These are phyloP conservation scores for Hansfordia pulvinata DNA, from an alignment of 2,329 filamentous ascomycete genomes.

Conservation along the genomic window DNA sequence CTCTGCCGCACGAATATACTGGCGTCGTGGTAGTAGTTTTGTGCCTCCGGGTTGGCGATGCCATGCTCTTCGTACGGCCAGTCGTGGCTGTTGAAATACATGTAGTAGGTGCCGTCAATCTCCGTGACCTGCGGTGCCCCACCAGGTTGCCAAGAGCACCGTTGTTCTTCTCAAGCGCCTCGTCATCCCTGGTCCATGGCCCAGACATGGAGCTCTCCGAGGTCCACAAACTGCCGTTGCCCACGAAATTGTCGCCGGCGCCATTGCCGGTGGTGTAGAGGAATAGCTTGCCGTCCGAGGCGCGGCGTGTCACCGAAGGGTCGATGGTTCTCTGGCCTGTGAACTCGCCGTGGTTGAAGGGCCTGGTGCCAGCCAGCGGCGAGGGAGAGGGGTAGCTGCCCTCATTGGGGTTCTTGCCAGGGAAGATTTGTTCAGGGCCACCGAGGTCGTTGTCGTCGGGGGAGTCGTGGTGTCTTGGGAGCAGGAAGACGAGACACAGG, in stretches of 20 bases:
- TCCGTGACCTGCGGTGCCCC: no score
- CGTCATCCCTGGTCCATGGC: conserved; percentile 8
- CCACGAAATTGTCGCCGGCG: conserved; percentile 1
- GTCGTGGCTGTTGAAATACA: conserved; percentile 11
- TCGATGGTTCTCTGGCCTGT: conserved; percentile 8
- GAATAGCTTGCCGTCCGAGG: conserved; percentile 9
- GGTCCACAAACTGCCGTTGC: conserved; percentile 9
- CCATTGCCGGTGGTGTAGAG: conserved; percentile 10
- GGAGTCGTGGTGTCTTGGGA: not conserved
- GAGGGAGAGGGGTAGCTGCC: conserved; percentile 4
- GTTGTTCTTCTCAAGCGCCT: no score
- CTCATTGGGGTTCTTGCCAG: not conserved
- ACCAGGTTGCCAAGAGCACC: no score
- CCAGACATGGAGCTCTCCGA: conserved; percentile 8
- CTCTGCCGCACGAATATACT: conserved; percentile 7
- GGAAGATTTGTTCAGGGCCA: not conserved
- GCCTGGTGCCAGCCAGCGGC: conserved; percentile 8
- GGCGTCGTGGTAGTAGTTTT: conserved; percentile 6
- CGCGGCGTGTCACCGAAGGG: conserved; percentile 9
- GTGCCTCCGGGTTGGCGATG: conserved; percentile 6
- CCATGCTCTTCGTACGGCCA: conserved; percentile 8
- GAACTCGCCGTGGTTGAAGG: conserved; percentile 7
- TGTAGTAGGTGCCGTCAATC: conserved; percentile 9
- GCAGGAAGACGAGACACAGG: not conserved
- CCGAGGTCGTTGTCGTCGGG: not conserved